Evolutionary conservation across 345 rosid species (phyloP).

Genomic region (Hevea brasiliensis): DNA sequence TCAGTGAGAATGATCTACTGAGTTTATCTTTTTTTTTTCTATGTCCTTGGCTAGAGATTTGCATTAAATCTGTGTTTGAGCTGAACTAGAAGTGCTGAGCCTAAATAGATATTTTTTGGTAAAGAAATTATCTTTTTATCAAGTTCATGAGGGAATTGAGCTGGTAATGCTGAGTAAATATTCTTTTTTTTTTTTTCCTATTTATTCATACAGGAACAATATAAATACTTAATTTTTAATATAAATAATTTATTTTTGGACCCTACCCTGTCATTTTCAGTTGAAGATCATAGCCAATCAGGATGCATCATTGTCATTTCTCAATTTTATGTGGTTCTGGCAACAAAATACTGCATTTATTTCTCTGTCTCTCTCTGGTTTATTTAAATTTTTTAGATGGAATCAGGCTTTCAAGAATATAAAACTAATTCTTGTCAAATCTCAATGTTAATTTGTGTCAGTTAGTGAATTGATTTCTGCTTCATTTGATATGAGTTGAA

Average conservation of each 20-base stretch:
- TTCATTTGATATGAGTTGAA: neutral
- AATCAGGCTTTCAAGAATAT: neutral
- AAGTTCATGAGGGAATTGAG: neutral
- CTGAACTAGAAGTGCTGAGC: neutral
- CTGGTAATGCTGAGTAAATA: neutral
- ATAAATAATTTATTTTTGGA: neutral
- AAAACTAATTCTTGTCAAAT: too few relatives aligned
- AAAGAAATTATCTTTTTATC: neutral
- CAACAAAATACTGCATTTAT: neutral
- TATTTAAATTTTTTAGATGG: neutral
- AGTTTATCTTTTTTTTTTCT: neutral
- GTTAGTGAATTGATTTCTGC: neutral
- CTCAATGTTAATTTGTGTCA: too few relatives aligned
- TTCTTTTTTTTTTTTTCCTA: neutral
- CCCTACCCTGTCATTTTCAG: neutral
- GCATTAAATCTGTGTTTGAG: neutral
- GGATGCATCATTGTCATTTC: neutral
- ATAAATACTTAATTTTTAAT: too few relatives aligned
- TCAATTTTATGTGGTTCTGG: neutral
- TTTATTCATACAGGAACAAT: neutral
- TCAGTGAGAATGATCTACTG: neutral
- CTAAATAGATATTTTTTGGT: neutral
- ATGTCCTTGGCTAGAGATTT: neutral
- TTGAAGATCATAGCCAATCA: neutral
- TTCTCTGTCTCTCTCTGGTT: neutral